Conservation (phyloP, 2,329 filamentous ascomycete genomes). For the Huntiella omanensis region DNA sequence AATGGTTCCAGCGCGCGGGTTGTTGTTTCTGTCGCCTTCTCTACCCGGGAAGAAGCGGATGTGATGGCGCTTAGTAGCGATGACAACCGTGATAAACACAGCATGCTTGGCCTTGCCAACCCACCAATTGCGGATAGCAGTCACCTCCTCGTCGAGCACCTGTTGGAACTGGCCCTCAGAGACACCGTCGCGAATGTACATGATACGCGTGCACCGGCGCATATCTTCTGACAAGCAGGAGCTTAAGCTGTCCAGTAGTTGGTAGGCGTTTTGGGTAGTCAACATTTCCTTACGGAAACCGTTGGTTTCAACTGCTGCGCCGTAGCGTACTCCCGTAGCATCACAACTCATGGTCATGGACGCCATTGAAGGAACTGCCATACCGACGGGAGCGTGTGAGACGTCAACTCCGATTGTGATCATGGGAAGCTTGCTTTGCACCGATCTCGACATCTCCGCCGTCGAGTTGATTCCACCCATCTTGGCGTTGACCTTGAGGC, state of each 20-base stretch:
- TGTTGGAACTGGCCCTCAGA: slow-evolving; percentile 69
- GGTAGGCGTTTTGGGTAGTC: slow-evolving; percentile 41
- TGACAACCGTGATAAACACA: slow-evolving; percentile 63
- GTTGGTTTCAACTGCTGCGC: slow-evolving; percentile 65
- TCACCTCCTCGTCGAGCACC: slow-evolving; percentile 62
- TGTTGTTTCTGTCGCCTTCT: slow-evolving; percentile 52
- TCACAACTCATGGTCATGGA: slow-evolving; percentile 75
- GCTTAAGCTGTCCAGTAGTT: slow-evolving; percentile 46
- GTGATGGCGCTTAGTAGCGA: slow-evolving; percentile 88
- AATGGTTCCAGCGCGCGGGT: slow-evolving; percentile 69
- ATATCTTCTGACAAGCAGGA: slow-evolving; percentile 22
- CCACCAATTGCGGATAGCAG: slow-evolving; percentile 46
- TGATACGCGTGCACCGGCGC: slow-evolving; percentile 25
- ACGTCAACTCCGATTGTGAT: slow-evolving; percentile 87
- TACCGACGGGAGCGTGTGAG: slow-evolving; percentile 60
- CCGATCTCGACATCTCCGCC: slow-evolving; percentile 19
- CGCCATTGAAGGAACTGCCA: slow-evolving; percentile 53
- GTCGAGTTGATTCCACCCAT: slow-evolving; percentile 60
- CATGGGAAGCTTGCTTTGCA: slow-evolving; percentile 22
- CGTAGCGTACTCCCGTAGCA: slow-evolving; percentile 51
- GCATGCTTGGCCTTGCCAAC: slow-evolving; percentile 19
- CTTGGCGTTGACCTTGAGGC: slow-evolving; percentile 95
- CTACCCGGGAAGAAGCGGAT: slow-evolving; percentile 70
- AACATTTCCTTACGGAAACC: slow-evolving; percentile 69
- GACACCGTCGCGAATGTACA: slow-evolving; percentile 89